Conservation (phyloP, 331 rosid genomes). For the Erythrophleum ivorense region DNA sequence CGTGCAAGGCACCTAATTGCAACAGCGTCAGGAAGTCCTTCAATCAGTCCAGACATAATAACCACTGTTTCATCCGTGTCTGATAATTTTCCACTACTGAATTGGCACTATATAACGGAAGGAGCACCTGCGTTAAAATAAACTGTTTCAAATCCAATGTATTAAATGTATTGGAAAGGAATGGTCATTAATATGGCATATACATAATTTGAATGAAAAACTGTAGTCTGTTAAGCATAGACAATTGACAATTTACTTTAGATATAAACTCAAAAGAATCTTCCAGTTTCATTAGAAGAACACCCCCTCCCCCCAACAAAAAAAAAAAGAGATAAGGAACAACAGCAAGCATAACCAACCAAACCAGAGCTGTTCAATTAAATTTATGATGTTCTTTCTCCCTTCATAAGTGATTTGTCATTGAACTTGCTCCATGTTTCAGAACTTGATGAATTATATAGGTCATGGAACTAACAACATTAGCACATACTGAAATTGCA, state of each 20-base stretch:
- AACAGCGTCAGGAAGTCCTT: slow-evolving; percentile 95
- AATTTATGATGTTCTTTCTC: slow-evolving; percentile 6
- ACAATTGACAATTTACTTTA: background rate
- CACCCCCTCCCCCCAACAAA: background rate
- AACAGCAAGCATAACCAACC: slow-evolving; percentile 18
- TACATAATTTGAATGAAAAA: background rate
- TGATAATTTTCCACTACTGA: slow-evolving; percentile 35
- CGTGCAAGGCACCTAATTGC: slow-evolving; percentile 91
- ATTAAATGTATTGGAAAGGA: too few relatives aligned
- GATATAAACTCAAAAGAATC: background rate
- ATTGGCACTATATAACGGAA: slow-evolving; percentile 36
- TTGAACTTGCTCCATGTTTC: slow-evolving; percentile 9
- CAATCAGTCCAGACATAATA: slow-evolving; percentile 90
- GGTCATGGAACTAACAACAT: slow-evolving; percentile 3
- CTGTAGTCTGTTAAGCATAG: slow-evolving; percentile 8
- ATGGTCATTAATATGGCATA: background rate
- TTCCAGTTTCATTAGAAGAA: background rate
- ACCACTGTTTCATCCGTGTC: slow-evolving; percentile 58
- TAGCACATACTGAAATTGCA: background rate
- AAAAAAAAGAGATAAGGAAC: background rate
- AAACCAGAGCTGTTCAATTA: slow-evolving; percentile 22
- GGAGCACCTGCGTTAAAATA: slow-evolving; percentile 48
- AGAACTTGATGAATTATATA: slow-evolving; percentile 13
- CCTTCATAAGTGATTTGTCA: background rate
- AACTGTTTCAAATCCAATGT: background rate